Percentiles rank a stretch among this genome's conserved stretches.
phyloP scores from a whole-genome alignment of 169 alveolate species.

The Plasmodium vivax region DNA sequence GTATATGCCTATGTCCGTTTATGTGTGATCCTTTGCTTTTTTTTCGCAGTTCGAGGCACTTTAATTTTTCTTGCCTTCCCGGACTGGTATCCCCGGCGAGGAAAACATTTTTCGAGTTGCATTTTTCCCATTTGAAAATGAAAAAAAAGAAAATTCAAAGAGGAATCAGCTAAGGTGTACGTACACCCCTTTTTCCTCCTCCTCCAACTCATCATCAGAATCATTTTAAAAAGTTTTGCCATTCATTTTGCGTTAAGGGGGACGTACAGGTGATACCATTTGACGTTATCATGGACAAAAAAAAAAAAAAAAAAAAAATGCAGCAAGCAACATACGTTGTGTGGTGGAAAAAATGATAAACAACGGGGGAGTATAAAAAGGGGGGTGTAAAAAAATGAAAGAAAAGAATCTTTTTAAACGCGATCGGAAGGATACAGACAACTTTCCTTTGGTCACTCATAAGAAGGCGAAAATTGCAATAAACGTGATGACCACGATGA shows the following conservation, averaged over 20 bases:
- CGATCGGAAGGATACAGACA: neutral
- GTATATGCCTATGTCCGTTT: neutral
- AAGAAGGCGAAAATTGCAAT: conserved; percentile 15
- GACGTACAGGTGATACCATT: neutral
- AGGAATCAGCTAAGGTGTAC: neutral
- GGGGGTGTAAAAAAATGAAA: neutral
- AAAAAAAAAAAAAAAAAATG: neutral
- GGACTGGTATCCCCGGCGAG: neutral
- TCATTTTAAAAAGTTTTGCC: neutral
- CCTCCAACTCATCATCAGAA: neutral
- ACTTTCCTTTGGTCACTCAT: neutral
- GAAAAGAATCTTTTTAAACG: neutral
- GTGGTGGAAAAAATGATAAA: neutral
- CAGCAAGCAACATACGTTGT: neutral
- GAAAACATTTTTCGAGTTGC: neutral
- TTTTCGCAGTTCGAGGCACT: neutral
- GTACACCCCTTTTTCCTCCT: neutral
- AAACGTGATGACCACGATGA: conserved; percentile 20
- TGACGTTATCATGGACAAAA: neutral
- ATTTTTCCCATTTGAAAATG: neutral
- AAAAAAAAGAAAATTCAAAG: neutral
- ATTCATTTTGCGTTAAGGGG: neutral
- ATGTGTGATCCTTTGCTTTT: neutral
- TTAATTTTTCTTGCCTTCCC: neutral
- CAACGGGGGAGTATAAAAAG: neutral